Percentiles rank a stretch among this genome's conserved stretches.
These are phyloP conservation scores for Hymenoscyphus fraxineus DNA, from an alignment of 2,329 filamentous ascomycete species.

Conservation along the genomic window DNA sequence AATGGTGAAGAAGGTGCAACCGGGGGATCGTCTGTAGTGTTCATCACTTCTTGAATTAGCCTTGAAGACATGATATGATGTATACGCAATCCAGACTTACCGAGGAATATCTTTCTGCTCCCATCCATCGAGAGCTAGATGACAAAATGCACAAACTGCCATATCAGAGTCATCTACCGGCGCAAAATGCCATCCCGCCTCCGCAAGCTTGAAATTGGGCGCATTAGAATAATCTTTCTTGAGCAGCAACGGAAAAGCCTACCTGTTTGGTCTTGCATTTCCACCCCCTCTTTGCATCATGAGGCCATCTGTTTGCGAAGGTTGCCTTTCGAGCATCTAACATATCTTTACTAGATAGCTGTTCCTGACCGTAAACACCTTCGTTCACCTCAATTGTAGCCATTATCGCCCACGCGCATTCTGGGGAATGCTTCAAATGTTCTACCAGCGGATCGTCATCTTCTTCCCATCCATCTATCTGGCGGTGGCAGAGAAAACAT, in stretches of 20 bases:
- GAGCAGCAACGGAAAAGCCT: slow-evolving; percentile 14
- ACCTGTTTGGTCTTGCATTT: slow-evolving; percentile 86
- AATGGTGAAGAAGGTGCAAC: slow-evolving; percentile 77
- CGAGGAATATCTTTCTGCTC: slow-evolving; percentile 86
- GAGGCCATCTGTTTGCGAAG: slow-evolving; percentile 82
- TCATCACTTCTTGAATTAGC: slow-evolving; percentile 61
- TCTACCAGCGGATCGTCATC: slow-evolving; percentile 80
- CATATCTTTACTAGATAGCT: slow-evolving; percentile 70
- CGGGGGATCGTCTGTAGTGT: slow-evolving; percentile 72
- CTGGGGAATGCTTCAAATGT: slow-evolving; percentile 76
- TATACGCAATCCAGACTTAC: slow-evolving; percentile 45
- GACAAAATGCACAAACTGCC: slow-evolving; percentile 87
- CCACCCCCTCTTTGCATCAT: slow-evolving; percentile 85
- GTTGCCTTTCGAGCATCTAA: slow-evolving; percentile 75
- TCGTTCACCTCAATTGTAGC: slow-evolving; percentile 58
- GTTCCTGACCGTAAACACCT: slow-evolving; percentile 61
- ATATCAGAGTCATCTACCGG: slow-evolving; percentile 83
- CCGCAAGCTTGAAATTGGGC: slow-evolving; percentile 62
- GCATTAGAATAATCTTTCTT: slow-evolving; percentile 21
- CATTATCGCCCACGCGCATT: slow-evolving; percentile 84
- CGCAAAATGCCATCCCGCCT: slow-evolving; percentile 92
- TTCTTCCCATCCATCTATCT: slow-evolving; percentile 87
- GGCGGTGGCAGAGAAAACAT: slow-evolving; percentile 82
- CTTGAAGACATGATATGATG: slow-evolving; percentile 7
- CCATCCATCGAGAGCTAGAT: slow-evolving; percentile 88